Percentiles rank a stretch among this genome's conserved stretches.
Conservation (phyloP, 2,329 filamentous ascomycete genomes). For the Aureobasidium zeae region DNA sequence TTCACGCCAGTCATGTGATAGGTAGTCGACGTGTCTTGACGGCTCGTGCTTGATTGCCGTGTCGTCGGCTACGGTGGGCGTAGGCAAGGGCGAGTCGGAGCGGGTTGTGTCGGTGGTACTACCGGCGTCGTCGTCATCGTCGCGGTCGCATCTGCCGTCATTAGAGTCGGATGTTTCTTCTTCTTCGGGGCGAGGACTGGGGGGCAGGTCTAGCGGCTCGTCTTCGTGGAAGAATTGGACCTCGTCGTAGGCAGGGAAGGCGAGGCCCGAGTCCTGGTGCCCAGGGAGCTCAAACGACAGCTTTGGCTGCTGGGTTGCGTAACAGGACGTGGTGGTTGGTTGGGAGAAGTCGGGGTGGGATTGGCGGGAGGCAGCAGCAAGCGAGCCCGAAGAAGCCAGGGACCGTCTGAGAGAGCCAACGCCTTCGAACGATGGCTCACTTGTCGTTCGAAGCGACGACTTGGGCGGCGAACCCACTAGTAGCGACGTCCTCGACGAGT, state of each 20-base stretch:
- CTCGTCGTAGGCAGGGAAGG: constrained; percentile 38
- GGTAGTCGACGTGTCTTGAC: constrained; percentile 86
- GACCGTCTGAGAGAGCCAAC: constrained; percentile 26
- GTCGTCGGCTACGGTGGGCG: constrained; percentile 66
- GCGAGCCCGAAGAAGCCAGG: constrained; percentile 24
- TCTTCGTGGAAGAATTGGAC: constrained; percentile 21
- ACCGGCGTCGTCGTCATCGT: constrained; percentile 29
- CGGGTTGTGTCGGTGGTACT: constrained; percentile 48
- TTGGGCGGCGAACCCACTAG: constrained; percentile 29
- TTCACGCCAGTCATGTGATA: constrained; percentile 86
- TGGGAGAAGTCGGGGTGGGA: constrained; percentile 25
- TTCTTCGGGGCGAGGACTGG: constrained; percentile 19
- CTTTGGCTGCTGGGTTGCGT: constrained; percentile 55
- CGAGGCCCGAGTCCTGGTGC: constrained; percentile 39
- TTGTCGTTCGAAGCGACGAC: constrained; percentile 16
- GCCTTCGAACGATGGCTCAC: constrained; percentile 25
- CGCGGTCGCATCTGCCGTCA: constrained; percentile 31
- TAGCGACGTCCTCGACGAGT: constrained; percentile 36
- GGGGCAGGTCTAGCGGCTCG: constrained; percentile 32
- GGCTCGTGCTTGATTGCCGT: constrained; percentile 64
- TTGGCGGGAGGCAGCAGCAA: constrained; percentile 20
- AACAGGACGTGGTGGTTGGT: constrained; percentile 42
- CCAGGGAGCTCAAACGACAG: constrained; percentile 51
- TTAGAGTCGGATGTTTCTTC: constrained; percentile 26
- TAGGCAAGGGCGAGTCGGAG: constrained; percentile 49